phyloP scores from a whole-genome alignment of 75 land plant genomes.

The Sequoiadendron giganteum region DNA sequence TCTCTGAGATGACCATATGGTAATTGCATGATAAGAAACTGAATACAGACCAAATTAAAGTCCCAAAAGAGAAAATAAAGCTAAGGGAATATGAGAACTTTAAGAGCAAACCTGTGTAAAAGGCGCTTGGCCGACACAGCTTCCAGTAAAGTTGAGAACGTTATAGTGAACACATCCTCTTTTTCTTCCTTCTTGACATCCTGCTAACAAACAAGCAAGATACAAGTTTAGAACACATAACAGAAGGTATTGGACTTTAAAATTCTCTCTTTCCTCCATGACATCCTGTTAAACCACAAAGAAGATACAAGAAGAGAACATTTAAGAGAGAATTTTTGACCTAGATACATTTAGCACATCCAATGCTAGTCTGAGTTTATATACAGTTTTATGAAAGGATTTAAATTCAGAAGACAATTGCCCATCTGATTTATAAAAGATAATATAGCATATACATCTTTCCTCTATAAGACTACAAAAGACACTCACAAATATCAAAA shows the following conservation, averaged over 20 bases:
- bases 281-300: conserved; percentile 25
- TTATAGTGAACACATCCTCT: conserved; percentile 33
- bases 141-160: conserved; percentile 34
- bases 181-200: conserved; percentile 27
- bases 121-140: conserved; percentile 40
- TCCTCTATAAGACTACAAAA: background rate
- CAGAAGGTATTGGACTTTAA: background rate
- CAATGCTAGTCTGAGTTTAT: background rate
- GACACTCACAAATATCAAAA: background rate
- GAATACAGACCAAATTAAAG: background rate
- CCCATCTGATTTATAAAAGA: background rate
- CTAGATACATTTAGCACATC: background rate
- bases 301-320: background rate
- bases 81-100: background rate
- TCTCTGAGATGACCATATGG: background rate
- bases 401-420: background rate
- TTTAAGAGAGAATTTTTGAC: too few species aligned
- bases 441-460: background rate
- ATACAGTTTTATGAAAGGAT: background rate
- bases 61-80: background rate
- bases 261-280: conserved; percentile 6
- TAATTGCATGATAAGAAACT: background rate
- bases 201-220: conserved; percentile 15
- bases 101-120: conserved; percentile 34
- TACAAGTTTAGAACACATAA: background rate